These are phyloP conservation scores for Neurospora discreta DNA, from an alignment of 495 filamentous ascomycete species.

Conservation along the genomic window DNA sequence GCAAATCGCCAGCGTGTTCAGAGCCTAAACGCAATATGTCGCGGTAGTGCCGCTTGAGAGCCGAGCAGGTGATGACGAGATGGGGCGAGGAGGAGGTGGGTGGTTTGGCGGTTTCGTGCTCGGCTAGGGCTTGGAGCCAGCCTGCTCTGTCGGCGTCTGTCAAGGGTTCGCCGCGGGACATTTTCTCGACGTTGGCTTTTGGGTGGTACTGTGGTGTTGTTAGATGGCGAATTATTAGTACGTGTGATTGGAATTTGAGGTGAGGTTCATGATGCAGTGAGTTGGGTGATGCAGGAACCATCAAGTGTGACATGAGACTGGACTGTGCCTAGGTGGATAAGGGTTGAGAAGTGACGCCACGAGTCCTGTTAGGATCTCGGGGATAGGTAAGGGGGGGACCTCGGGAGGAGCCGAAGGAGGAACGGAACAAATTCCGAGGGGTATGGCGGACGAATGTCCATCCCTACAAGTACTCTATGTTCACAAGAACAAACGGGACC, in stretches of 20 bases:
- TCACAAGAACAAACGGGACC: too few relatives aligned
- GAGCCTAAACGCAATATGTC: conserved; percentile 11
- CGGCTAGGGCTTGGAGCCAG: conserved; percentile 15
- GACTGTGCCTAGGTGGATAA: too few relatives aligned
- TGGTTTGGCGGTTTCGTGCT: conserved; percentile 7
- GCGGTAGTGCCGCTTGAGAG: conserved; percentile 14
- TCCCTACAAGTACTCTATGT: too few relatives aligned
- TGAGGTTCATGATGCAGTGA: neutral
- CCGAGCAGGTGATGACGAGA: conserved; percentile 17
- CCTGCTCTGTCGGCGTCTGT: conserved; percentile 16
- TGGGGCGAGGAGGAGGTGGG: neutral
- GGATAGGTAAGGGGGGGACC: neutral
- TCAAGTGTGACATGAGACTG: too few relatives aligned
- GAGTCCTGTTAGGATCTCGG: too few relatives aligned
- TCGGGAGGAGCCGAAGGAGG: neutral
- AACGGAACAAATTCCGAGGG: neutral
- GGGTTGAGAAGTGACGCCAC: too few relatives aligned
- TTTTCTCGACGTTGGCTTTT: conserved; percentile 16
- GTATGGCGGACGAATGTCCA: too few relatives aligned
- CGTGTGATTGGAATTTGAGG: neutral
- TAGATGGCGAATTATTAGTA: neutral
- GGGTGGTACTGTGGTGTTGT: conserved; percentile 13
- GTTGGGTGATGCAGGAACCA: too few relatives aligned
- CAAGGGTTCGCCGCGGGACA: conserved; percentile 11
- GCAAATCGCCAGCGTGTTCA: conserved; percentile 1